These are phyloP conservation scores for Vitis amurensis DNA, from an alignment of 164 flowering plant species.

Conservation along the genomic window DNA sequence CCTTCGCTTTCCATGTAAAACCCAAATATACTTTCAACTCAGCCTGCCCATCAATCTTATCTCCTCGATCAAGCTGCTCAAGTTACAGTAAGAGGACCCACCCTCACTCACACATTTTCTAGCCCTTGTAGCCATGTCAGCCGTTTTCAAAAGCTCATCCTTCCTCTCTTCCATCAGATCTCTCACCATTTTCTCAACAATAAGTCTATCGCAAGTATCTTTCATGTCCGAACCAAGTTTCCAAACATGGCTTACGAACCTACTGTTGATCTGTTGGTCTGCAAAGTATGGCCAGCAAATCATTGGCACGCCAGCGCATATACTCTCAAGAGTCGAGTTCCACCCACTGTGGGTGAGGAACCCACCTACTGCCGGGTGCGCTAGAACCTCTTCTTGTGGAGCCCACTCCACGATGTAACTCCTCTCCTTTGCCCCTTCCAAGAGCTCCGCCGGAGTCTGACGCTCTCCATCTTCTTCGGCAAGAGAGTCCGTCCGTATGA, in stretches of 20 bases:
- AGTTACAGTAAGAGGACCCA: constrained; percentile 28
- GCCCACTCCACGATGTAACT: constrained; percentile 40
- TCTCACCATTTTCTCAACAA: constrained; percentile 30
- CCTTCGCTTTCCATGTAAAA: too few relatives aligned
- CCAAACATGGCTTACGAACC: constrained; percentile 43
- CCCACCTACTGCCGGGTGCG: constrained; percentile 42
- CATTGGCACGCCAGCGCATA: constrained; percentile 43
- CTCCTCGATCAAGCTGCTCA: constrained; percentile 23
- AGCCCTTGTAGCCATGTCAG: constrained; percentile 15
- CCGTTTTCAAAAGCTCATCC: constrained; percentile 18
- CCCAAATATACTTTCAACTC: not conserved
- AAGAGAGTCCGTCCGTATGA: constrained; percentile 30
- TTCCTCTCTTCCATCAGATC: constrained; percentile 27
- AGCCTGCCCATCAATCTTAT: constrained; percentile 8
- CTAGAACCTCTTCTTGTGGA: constrained; percentile 47
- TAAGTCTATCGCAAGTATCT: constrained; percentile 25
- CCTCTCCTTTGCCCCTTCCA: constrained; percentile 24
- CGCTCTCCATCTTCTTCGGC: not conserved
- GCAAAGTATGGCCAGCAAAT: constrained; percentile 41
- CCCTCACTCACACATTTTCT: constrained; percentile 17
- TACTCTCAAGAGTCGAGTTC: constrained; percentile 48
- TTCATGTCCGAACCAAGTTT: constrained; percentile 39
- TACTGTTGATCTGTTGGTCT: constrained; percentile 41
- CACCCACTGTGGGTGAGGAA: constrained; percentile 54
- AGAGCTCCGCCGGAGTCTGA: constrained; percentile 24